Evolutionary conservation across 31 red algal genomes (phyloP), one percentile per base, ranked within the genome.

Genomic region (Asparagopsis taxiformis): DNA sequence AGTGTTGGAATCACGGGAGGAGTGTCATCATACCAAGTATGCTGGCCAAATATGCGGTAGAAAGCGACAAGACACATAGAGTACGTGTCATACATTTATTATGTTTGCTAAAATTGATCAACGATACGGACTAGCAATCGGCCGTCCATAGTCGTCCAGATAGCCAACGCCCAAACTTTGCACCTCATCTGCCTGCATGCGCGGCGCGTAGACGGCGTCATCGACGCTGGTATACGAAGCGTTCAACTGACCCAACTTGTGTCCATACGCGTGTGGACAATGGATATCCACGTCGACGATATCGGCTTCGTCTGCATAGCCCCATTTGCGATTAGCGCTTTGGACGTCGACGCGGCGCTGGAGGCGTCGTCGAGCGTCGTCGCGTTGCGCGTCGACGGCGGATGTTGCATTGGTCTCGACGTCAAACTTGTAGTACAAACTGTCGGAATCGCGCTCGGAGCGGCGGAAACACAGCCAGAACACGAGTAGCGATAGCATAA

Each of bases 1-100:
- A 61, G 59, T 54, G 38, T 77, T 19, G 22, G 51, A 30, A 56
- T 32, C 23, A 63, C 59, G 21, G 59, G 63, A 25, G 17, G 2
- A 31, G 60, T 53, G 24, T 65, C 74, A 22, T 63, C 59, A 1
- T 77, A 77, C 59, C 28, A 65, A 0, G 34, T 63, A 13, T 77
- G 74, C 26, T 77, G 58, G 34, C 32, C 62, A 11, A 44, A 22
- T 31, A 23, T n/a, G n/a, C n/a, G n/a, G n/a, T n/a, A n/a, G n/a
- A n/a, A n/a, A n/a, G n/a, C n/a, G n/a, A n/a, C n/a, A n/a, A n/a
- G n/a, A n/a, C n/a, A n/a, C n/a, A n/a, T n/a, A n/a, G n/a, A n/a
- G n/a, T n/a, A n/a, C n/a, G n/a, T n/a, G n/a, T n/a, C n/a, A n/a
- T n/a, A n/a, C n/a, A n/a, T n/a, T n/a, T n/a, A n/a, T n/a, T n/a